Base-by-base conservation (phyloP, 169 alveolate genomes). In the Eimeria necatrix region DNA sequence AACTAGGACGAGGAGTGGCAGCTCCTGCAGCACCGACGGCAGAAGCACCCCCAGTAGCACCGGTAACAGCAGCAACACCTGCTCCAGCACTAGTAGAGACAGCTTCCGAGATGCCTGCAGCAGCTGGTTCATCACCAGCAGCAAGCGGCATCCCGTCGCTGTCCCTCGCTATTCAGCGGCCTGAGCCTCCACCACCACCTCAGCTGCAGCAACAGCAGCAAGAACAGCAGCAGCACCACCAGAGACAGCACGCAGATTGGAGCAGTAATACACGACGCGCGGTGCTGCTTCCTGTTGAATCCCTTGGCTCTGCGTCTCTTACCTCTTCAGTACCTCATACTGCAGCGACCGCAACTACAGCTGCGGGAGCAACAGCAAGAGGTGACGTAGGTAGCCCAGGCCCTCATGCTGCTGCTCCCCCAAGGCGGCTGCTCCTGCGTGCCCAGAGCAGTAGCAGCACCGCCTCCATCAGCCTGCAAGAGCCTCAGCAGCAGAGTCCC, bases 401-500 rank as follows among this genome's bases (percentile, higher is more conserved):
- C 12, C 16, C 87, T 3, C 41, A 32, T 73, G 51, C 83, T 24
- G 48, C 52, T 73, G 51, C 48, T 71, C 53, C 53, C 53, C 52
- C 87, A 18, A 18, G 87, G 26, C 87, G 87, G 87, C 59, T 41
- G 87, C 61, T 76, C 9, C 32, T 68, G 78, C 12, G 78, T 16
- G n/a, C 78, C n/a, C 78, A 68, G 41, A 68, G 78, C 78, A 68
- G 78, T 60, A 76, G 87, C 87, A 76, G 61, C 87, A 48, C 9
- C 5, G 64, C 61, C 64, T 76, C 87, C 61, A 48, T 76, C 61
- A 46, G 64, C 61, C 26, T 76, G 24, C 87, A 48, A 20, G 87
- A 76, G 26, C 87, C 87, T 18, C 87, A 76, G 87, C 87, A 76
- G 87, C 87, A 76, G 14, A 76, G 87, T 10, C 87, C 49, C 32